A percentile compares a stretch with the other conserved stretches of the same genome.
Conservation (phyloP, 139 green algal species). For the Edaphochlamys debaryana region DNA sequence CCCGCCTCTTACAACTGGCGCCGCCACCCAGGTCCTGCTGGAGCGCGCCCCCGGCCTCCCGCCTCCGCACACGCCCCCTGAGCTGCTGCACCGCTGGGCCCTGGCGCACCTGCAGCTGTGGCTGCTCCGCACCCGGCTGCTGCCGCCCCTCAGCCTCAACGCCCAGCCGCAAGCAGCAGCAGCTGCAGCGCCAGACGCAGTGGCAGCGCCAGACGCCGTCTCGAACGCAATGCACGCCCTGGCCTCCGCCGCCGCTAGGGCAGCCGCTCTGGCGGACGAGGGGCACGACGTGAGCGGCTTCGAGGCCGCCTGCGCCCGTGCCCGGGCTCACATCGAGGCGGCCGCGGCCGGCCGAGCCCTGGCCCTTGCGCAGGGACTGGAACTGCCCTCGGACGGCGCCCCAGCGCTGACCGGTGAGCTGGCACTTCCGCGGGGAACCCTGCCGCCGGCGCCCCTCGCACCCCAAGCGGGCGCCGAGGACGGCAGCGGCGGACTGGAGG, state of each 20-base stretch:
- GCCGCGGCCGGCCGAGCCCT: constrained; percentile 17
- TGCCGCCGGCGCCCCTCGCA: too few relatives aligned
- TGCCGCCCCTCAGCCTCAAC: too few relatives aligned
- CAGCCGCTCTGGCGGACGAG: constrained; percentile 38
- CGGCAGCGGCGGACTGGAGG: too few relatives aligned
- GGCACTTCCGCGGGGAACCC: too few relatives aligned
- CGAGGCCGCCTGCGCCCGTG: constrained; percentile 24
- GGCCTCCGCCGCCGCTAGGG: constrained; percentile 18
- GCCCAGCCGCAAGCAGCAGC: too few relatives aligned
- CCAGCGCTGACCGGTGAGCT: too few relatives aligned
- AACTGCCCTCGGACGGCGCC: constrained; percentile 6
- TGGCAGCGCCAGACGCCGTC: constrained; percentile 22
- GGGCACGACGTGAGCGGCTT: constrained; percentile 36
- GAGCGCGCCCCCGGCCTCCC: neutral
- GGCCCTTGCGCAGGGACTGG: neutral
- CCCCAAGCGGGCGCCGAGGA: too few relatives aligned
- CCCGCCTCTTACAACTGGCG: too few relatives aligned
- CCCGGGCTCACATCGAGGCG: constrained; percentile 6
- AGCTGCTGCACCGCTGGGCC: constrained; percentile 10
- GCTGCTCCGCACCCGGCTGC: too few relatives aligned
- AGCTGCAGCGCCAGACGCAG: constrained; percentile 1
- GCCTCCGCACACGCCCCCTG: neutral
- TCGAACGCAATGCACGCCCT: too few relatives aligned
- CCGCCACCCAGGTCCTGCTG: too few relatives aligned
- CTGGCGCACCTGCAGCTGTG: constrained; percentile 55